Conservation (phyloP, 345 rosid genomes). For the Geranium brycei region DNA sequence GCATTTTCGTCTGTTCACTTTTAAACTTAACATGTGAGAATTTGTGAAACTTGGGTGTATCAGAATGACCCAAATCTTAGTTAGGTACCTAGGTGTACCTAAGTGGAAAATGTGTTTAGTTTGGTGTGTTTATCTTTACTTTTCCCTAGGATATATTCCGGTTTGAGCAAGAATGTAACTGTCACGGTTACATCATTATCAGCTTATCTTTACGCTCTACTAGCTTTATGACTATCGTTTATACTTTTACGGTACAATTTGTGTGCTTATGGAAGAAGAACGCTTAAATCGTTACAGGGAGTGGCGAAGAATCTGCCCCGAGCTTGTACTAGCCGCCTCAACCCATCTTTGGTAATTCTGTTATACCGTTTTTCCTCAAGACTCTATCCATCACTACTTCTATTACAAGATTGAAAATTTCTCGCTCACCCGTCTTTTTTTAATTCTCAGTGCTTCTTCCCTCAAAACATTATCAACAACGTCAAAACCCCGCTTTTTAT, state of each 20-base stretch:
- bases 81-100: too few relatives aligned
- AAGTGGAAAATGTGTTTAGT: too few relatives aligned
- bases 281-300: conserved; percentile 29
- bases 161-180: too few relatives aligned
- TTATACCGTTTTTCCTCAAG: background rate
- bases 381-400: background rate
- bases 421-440: conserved; percentile 6
- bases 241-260: background rate
- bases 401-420: background rate
- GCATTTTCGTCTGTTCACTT: too few relatives aligned
- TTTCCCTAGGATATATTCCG: too few relatives aligned
- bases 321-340: conserved; percentile 58
- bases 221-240: background rate
- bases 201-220: too few relatives aligned
- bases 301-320: conserved; percentile 49
- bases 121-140: too few relatives aligned
- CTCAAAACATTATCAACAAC: conserved; percentile 71
- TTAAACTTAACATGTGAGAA: too few relatives aligned
- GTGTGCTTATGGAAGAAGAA: background rate
- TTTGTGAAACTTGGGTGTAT: too few relatives aligned
- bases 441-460: conserved; percentile 72
- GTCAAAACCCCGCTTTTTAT: conserved; percentile 69
- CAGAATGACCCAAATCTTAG: too few relatives aligned
- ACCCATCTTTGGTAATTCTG: conserved; percentile 61
- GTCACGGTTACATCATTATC: too few relatives aligned